Conservation (phyloP, 148 eudicot species). For the Dysphania ambrosioides region DNA sequence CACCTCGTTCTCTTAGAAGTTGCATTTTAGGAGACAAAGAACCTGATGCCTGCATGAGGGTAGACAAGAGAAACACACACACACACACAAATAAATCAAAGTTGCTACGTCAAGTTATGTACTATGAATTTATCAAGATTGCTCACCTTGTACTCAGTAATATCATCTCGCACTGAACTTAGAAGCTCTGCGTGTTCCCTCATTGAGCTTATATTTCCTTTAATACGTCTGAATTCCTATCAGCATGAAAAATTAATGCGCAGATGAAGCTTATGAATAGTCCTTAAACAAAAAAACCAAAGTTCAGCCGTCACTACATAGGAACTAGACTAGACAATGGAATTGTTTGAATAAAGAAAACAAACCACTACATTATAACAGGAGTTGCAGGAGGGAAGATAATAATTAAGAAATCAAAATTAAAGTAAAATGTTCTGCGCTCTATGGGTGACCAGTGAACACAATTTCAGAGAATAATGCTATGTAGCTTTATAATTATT, state of each 20-base stretch:
- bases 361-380: neutral
- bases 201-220: conserved; percentile 91
- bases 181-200: conserved; percentile 96
- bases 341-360: neutral
- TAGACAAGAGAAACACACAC: conserved; percentile 11
- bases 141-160: conserved; percentile 90
- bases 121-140: neutral
- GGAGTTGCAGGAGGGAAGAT: neutral
- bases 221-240: conserved; percentile 83
- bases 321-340: neutral
- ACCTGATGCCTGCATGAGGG: conserved; percentile 73
- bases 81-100: too few relatives aligned
- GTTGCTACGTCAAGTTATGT: neutral
- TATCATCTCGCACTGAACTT: conserved; percentile 92
- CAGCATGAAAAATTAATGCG: conserved; percentile 23
- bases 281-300: conserved; percentile 8
- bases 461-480: neutral
- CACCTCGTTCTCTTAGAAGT: conserved; percentile 76
- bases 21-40: conserved; percentile 79
- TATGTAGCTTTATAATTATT: too few relatives aligned
- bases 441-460: neutral
- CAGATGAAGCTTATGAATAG: conserved; percentile 13
- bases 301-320: neutral
- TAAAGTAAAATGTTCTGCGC: neutral
- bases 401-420: neutral